phyloP scores from a whole-genome alignment of 495 filamentous ascomycete genomes.

The Ramalina intermedia region DNA sequence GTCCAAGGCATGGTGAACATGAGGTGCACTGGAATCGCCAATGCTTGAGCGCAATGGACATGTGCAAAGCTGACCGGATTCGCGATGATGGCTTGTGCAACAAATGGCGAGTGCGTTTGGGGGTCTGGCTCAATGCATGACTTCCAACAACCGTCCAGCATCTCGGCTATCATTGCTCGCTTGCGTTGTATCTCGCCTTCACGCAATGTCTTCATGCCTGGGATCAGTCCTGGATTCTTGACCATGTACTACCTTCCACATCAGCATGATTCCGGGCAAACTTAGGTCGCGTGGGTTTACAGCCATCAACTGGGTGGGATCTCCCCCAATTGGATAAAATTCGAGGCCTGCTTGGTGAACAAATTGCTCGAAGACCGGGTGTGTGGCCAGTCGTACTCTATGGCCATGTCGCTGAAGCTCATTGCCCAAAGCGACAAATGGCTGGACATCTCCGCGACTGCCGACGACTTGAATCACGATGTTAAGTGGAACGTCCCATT shows the following conservation, averaged over 20 bases:
- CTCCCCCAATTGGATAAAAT: conserved; percentile 59
- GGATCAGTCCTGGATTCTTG: conserved; percentile 61
- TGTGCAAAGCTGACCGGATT: conserved; percentile 56
- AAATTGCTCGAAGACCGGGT: conserved; percentile 52
- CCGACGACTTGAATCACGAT: conserved; percentile 63
- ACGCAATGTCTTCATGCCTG: conserved; percentile 46
- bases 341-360: conserved; percentile 47
- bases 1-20: conserved; percentile 56
- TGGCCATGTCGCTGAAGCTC: conserved; percentile 41
- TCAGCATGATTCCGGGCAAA: neutral
- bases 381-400: conserved; percentile 54
- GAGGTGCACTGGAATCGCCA: conserved; percentile 48
- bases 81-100: conserved; percentile 53
- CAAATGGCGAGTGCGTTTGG: conserved; percentile 31
- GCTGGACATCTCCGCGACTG: conserved; percentile 52
- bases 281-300: neutral
- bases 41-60: conserved; percentile 46
- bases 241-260: conserved; percentile 43
- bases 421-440: conserved; percentile 47
- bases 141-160: conserved; percentile 47
- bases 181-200: conserved; percentile 48
- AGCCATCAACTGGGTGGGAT: conserved; percentile 62
- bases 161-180: conserved; percentile 45
- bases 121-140: conserved; percentile 40
- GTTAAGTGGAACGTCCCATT: conserved; percentile 28